These are phyloP conservation scores for Senecio squalidus DNA, from an alignment of 140 eudicot species.

Conservation along the genomic window DNA sequence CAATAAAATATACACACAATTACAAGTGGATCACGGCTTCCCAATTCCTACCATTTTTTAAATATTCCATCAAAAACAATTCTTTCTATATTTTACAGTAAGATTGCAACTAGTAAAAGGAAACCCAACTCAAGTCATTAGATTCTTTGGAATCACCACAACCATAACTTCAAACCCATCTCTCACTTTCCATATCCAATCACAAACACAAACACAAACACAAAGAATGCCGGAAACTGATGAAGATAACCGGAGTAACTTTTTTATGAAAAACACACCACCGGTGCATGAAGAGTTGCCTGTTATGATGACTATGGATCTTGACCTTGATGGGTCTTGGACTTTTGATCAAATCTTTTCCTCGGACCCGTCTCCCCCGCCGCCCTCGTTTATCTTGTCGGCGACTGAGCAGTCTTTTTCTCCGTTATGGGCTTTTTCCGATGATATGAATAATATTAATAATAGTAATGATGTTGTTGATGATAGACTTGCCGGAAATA, in stretches of 20 bases:
- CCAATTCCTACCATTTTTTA: not conserved
- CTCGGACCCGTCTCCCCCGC: slow-evolving; percentile 35
- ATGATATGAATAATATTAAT: slow-evolving; percentile 17
- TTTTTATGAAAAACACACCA: not conserved
- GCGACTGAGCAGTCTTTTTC: slow-evolving; percentile 61
- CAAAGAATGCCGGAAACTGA: slow-evolving; percentile 24
- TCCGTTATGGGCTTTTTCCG: slow-evolving; percentile 75
- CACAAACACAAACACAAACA: not conserved
- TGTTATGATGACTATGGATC: slow-evolving; percentile 53
- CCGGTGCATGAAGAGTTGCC: slow-evolving; percentile 23
- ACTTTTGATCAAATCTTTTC: slow-evolving; percentile 66
- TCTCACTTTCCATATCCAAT: not conserved
- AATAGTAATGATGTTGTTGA: slow-evolving; percentile 12
- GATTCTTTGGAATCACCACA: slow-evolving; percentile 25
- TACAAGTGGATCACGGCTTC: slow-evolving; percentile 35
- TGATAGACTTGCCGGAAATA: slow-evolving; percentile 15
- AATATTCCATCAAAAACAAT: no score
- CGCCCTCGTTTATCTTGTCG: slow-evolving; percentile 41
- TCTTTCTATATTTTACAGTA: not conserved
- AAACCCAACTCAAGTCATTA: slow-evolving; percentile 19
- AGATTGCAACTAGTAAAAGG: slow-evolving; percentile 22
- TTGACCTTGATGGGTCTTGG: slow-evolving; percentile 74
- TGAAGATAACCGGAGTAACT: slow-evolving; percentile 15
- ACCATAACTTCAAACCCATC: slow-evolving; percentile 6
- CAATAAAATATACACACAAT: slow-evolving; percentile 24